Base-by-base conservation (phyloP, 495 filamentous ascomycete genomes). In the Penicillium cinerascens region DNA sequence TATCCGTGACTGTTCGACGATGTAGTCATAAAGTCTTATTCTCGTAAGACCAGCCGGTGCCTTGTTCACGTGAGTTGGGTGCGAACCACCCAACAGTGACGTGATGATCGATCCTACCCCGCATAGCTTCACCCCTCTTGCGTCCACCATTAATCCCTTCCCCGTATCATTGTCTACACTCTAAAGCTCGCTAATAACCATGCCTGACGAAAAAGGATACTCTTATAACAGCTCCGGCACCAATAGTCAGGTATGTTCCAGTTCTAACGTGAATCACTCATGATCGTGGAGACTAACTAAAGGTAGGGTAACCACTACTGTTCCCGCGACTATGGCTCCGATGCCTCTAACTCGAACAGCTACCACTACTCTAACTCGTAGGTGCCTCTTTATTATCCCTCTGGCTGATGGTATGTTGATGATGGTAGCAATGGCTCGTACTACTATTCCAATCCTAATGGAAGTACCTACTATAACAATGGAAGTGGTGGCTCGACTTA, bases 351-450 rank as follows among this genome's bases (percentile, higher is more conserved):
- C 56, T 53, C 46, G 42, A 77, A 77, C 49, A 57, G 64, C 51
- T 79, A 79, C 60, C 76, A 79, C 54, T 79, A 79, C 55, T 77
- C 74, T 47, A 80, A 81, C 60, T 57, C 23, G 76, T 75, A 27
- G 37, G n/a, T n/a, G 61, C 45, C 4, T n/a, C 22, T 16, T 17
- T 44, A 22, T 27, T n/a, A n/a, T 18, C 16, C 6, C 13, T n/a
- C 22, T 2, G 13, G 11, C 9, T 26, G 17, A 23, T 20, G 20
- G 15, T 4, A 15, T 37, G 6, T 47, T 51, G 11, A 40, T 43
- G n/a, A 27, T 25, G 22, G 7, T 46, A 75, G 73, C 23, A 49
- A 76, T 55, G 76, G 77, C 17, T 77, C 75, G 37, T 80, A 80
- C 59, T 79, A 79, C 58, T 79, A 80, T 61, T 75, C 69, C 56